Evolutionary conservation across 306 rosid species (phyloP).

Genomic region (Rosa rugosa): DNA sequence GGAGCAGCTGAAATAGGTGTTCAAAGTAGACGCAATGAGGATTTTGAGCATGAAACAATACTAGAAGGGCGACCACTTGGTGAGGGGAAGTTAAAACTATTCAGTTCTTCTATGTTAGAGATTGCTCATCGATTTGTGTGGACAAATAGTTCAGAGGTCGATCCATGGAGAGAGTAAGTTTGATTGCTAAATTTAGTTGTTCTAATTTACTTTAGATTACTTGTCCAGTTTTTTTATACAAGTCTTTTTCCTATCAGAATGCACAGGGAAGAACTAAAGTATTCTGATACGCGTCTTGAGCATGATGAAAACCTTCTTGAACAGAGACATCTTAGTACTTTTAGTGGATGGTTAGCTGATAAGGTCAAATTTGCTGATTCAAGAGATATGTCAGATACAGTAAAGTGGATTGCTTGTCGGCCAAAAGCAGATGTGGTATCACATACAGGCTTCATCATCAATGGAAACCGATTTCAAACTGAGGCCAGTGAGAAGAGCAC

Average conservation of each 20-base stretch:
- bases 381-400: background rate
- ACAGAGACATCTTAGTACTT: background rate
- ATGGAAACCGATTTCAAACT: background rate
- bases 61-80: background rate
- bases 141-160: background rate
- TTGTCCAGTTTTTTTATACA: background rate
- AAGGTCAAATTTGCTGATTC: background rate
- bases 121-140: background rate
- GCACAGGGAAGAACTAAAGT: background rate
- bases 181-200: background rate
- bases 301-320: background rate
- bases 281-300: background rate
- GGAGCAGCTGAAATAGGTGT: background rate
- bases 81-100: background rate
- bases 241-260: background rate
- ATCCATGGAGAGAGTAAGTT: background rate
- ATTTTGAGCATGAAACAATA: background rate
- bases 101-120: background rate
- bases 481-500: background rate
- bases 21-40: background rate
- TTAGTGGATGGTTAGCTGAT: background rate
- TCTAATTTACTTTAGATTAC: background rate
- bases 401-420: constrained; percentile 4
- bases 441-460: background rate
- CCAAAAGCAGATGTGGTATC: background rate